Percentiles rank a stretch among this genome's conserved stretches.
Evolutionary conservation across 352 stramenopile species (phyloP).

Genomic region (Plasmopara muralis): DNA sequence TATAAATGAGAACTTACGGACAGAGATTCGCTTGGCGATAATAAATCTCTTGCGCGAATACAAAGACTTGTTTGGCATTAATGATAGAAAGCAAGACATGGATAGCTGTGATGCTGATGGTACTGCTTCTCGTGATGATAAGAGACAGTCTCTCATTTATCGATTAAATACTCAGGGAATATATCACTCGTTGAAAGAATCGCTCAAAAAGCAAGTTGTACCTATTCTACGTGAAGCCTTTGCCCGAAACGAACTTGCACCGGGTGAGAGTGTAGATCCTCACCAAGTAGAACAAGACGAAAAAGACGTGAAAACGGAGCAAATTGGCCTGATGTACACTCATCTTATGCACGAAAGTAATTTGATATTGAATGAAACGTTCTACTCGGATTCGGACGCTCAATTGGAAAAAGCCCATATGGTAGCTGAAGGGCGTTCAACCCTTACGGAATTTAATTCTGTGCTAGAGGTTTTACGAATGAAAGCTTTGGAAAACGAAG

Average conservation of each 20-base stretch:
- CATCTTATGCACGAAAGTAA: slow-evolving; percentile 78
- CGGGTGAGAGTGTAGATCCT: slow-evolving; percentile 15
- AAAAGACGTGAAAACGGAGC: slow-evolving; percentile 32
- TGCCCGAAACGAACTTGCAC: slow-evolving; percentile 17
- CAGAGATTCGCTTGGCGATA: slow-evolving; percentile 56
- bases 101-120: slow-evolving; percentile 11
- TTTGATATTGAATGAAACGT: slow-evolving; percentile 47
- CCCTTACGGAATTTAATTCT: slow-evolving; percentile 18
- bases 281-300: slow-evolving; percentile 1
- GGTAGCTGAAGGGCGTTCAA: slow-evolving; percentile 14
- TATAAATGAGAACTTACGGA: slow-evolving; percentile 34
- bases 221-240: slow-evolving; percentile 62
- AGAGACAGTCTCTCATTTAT: slow-evolving; percentile 69
- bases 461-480: slow-evolving; percentile 36
- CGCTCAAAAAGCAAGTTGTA: slow-evolving; percentile 77
- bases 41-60: slow-evolving; percentile 59
- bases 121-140: slow-evolving; percentile 42
- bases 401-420: slow-evolving; percentile 30
- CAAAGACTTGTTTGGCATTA: slow-evolving; percentile 27
- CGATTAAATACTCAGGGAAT: slow-evolving; percentile 65
- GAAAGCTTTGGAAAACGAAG: slow-evolving; percentile 62
- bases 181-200: slow-evolving; percentile 80
- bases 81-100: slow-evolving; percentile 8
- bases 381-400: slow-evolving; percentile 33
- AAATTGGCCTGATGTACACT: slow-evolving; percentile 62